Percentiles rank a stretch among this genome's conserved stretches.
These are phyloP conservation scores for Plasmodium gonderi DNA, from an alignment of 169 alveolate genomes.

Conservation along the genomic window DNA sequence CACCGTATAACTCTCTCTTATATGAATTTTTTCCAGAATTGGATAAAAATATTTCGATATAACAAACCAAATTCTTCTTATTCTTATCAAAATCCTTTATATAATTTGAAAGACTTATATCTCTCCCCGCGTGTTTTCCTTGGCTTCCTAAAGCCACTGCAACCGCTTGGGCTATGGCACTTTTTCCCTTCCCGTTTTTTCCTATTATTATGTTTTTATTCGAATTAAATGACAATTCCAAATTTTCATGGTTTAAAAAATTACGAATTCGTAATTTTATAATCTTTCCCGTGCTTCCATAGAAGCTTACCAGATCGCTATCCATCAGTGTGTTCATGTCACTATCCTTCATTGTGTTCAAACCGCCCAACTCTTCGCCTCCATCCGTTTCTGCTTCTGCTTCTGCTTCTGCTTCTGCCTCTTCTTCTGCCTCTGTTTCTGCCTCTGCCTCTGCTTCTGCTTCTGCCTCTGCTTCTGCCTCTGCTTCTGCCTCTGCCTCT, in stretches of 20 bases:
- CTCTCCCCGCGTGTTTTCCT: slow-evolving; percentile 85
- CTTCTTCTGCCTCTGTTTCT: background rate
- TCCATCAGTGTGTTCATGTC: slow-evolving; percentile 15
- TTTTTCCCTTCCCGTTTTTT: slow-evolving; percentile 87
- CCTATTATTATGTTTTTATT: slow-evolving; percentile 84
- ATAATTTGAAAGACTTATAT: slow-evolving; percentile 77
- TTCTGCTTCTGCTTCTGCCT: background rate
- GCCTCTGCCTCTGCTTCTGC: no score
- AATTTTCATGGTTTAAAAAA: slow-evolving; percentile 84
- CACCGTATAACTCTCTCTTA: slow-evolving; percentile 56
- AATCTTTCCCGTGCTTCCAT: slow-evolving; percentile 80
- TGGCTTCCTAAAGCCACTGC: slow-evolving; percentile 86
- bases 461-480: no score
- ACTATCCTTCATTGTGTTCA: slow-evolving; percentile 1
- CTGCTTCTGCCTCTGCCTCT: no score
- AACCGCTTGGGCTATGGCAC: slow-evolving; percentile 87
- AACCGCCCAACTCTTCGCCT: background rate
- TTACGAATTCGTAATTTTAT: slow-evolving; percentile 78
- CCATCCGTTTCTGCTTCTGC: background rate
- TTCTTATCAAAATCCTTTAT: slow-evolving; percentile 86
- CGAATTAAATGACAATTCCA: slow-evolving; percentile 81
- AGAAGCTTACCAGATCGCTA: slow-evolving; percentile 68
- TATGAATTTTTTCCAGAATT: slow-evolving; percentile 55
- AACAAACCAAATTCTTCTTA: slow-evolving; percentile 59
- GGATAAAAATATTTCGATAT: slow-evolving; percentile 33